Percentiles rank a stretch among this genome's conserved stretches.
These are phyloP conservation scores for Crucibulum laeve DNA, from an alignment of 768 basidiomycete species.

Conservation along the genomic window DNA sequence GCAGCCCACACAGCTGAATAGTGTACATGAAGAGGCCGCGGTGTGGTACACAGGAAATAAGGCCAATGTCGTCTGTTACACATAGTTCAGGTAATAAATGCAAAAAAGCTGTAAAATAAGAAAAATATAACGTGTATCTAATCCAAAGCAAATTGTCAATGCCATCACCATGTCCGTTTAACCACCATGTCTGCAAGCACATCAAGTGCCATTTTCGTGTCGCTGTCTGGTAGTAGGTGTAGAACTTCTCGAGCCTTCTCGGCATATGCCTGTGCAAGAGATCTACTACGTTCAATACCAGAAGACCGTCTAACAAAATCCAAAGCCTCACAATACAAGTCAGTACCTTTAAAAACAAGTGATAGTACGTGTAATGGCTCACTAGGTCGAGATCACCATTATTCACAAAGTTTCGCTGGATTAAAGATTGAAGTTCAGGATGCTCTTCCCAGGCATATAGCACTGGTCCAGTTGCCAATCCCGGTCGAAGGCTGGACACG, in stretches of 20 bases:
- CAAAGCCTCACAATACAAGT: slow-evolving; percentile 44
- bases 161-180: slow-evolving; percentile 50
- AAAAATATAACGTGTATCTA: too few species aligned
- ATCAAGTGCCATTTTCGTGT: slow-evolving; percentile 73
- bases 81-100: too few species aligned
- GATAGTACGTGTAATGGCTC: slow-evolving; percentile 16
- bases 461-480: slow-evolving; percentile 71
- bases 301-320: slow-evolving; percentile 65
- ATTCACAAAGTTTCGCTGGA: slow-evolving; percentile 70
- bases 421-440: slow-evolving; percentile 70
- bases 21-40: too few species aligned
- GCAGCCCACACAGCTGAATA: too few species aligned
- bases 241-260: slow-evolving; percentile 72
- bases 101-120: too few species aligned
- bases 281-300: slow-evolving; percentile 73
- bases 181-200: slow-evolving; percentile 66
- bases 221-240: slow-evolving; percentile 70
- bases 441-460: slow-evolving; percentile 86
- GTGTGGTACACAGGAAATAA: too few species aligned
- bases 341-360: not conserved
- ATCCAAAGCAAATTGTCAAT: too few species aligned
- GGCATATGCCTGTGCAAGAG: slow-evolving; percentile 73
- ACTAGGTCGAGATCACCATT: slow-evolving; percentile 82
- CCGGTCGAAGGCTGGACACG: slow-evolving; percentile 18
- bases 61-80: too few species aligned